Percentiles rank a stretch among this genome's conserved stretches.
phyloP scores from a whole-genome alignment of 192 early-diverging fungal species.

The Entomortierella beljakovae region DNA sequence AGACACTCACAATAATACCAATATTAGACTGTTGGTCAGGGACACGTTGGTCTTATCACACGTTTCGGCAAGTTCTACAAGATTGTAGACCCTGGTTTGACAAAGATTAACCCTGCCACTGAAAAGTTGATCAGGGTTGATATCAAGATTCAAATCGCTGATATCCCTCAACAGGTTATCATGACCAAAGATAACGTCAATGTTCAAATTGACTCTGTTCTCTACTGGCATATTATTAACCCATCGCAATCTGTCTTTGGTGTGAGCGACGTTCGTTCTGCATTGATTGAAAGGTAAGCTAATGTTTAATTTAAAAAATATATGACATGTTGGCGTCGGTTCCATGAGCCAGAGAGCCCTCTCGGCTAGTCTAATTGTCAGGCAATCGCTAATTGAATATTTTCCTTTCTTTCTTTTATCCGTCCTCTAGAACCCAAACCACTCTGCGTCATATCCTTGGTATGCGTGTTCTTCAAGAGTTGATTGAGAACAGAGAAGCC shows the following conservation, averaged over 20 bases:
- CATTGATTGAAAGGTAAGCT: constrained; percentile 80
- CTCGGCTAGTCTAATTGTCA: too few relatives aligned
- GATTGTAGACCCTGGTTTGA: constrained; percentile 61
- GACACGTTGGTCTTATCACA: constrained; percentile 74
- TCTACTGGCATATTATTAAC: constrained; percentile 87
- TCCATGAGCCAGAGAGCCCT: too few relatives aligned
- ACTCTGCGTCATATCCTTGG: constrained; percentile 89
- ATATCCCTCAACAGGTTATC: constrained; percentile 77
- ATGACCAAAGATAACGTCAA: constrained; percentile 95
- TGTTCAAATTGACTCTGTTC: constrained; percentile 85
- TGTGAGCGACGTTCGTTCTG: constrained; percentile 71
- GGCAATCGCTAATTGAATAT: too few relatives aligned
- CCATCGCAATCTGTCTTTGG: constrained; percentile 85
- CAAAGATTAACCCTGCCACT: constrained; percentile 65
- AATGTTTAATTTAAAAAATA: too few relatives aligned
- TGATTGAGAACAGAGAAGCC: constrained; percentile 89
- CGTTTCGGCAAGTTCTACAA: constrained; percentile 73
- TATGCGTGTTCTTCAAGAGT: constrained; percentile 84
- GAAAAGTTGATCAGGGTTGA: constrained; percentile 59
- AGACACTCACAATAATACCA: constrained; percentile 12
- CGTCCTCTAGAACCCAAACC: constrained; percentile 76
- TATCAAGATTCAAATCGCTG: constrained; percentile 62
- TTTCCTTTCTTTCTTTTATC: not conserved
- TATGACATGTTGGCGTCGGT: too few relatives aligned
- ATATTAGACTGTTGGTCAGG: constrained; percentile 66